Percentiles rank a stretch among this genome's conserved stretches.
Evolutionary conservation across 495 filamentous ascomycete genomes (phyloP).

Genomic region (Penicillium riverlandense): DNA sequence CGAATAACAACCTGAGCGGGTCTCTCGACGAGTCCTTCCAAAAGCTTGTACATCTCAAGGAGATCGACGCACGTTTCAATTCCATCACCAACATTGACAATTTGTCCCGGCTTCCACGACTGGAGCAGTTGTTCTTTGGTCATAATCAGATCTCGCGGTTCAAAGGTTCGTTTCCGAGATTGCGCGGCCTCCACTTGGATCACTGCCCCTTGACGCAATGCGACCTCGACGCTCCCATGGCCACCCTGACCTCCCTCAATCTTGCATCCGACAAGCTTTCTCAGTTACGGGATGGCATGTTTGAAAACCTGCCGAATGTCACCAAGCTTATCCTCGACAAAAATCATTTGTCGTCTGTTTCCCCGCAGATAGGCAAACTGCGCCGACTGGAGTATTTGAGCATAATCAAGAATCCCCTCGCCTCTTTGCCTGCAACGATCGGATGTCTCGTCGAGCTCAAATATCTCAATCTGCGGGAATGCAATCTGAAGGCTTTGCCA

Average conservation of each 20-base stretch:
- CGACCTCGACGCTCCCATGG: conserved; percentile 66
- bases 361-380: conserved; percentile 74
- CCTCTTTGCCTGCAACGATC: conserved; percentile 73
- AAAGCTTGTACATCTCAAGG: conserved; percentile 68
- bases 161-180: conserved; percentile 72
- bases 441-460: conserved; percentile 78
- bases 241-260: conserved; percentile 77
- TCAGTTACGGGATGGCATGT: conserved; percentile 74
- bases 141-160: conserved; percentile 90
- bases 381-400: conserved; percentile 84
- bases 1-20: conserved; percentile 82
- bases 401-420: conserved; percentile 83
- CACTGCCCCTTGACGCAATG: conserved; percentile 93
- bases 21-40: conserved; percentile 63
- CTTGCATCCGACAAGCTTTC: conserved; percentile 82
- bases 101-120: conserved; percentile 68
- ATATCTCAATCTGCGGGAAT: conserved; percentile 80
- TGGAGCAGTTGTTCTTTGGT: conserved; percentile 80
- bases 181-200: conserved; percentile 79
- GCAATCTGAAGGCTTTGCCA: conserved; percentile 82
- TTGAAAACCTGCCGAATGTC: conserved; percentile 78
- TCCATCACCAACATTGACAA: conserved; percentile 77
- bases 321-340: conserved; percentile 84
- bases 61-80: conserved; percentile 93
- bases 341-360: conserved; percentile 90